These are phyloP conservation scores for Sapria himalayana DNA, from an alignment of 345 rosid species.

Conservation along the genomic window DNA sequence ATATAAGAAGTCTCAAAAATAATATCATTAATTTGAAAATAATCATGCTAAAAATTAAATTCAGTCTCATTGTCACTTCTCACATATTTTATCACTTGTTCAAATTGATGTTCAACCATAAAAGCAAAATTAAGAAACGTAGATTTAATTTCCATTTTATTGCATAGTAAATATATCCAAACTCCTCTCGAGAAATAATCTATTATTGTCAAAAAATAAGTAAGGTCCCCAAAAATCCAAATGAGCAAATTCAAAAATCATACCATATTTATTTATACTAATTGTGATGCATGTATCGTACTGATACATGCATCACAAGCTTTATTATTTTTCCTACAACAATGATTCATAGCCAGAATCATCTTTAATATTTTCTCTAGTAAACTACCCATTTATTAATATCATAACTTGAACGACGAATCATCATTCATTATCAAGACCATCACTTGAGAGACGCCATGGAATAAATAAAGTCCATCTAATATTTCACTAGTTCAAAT, in stretches of 20 bases:
- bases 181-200: background rate
- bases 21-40: background rate
- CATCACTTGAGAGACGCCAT: background rate
- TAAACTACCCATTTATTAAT: background rate
- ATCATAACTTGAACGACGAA: background rate
- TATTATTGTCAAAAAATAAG: background rate
- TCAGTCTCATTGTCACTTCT: background rate
- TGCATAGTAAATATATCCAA: background rate
- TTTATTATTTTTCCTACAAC: background rate
- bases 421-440: too few species aligned
- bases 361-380: background rate
- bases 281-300: background rate
- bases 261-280: background rate
- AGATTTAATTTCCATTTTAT: background rate
- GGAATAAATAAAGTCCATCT: background rate
- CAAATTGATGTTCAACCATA: background rate
- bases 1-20: background rate
- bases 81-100: too few species aligned
- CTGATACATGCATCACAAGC: background rate
- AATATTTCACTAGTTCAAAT: background rate
- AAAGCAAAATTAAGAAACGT: background rate
- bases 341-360: background rate
- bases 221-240: background rate
- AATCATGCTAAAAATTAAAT: background rate
- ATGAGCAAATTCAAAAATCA: background rate